phyloP scores from a whole-genome alignment of 2,329 filamentous ascomycete genomes.

The Myriosclerotinia curreyana region DNA sequence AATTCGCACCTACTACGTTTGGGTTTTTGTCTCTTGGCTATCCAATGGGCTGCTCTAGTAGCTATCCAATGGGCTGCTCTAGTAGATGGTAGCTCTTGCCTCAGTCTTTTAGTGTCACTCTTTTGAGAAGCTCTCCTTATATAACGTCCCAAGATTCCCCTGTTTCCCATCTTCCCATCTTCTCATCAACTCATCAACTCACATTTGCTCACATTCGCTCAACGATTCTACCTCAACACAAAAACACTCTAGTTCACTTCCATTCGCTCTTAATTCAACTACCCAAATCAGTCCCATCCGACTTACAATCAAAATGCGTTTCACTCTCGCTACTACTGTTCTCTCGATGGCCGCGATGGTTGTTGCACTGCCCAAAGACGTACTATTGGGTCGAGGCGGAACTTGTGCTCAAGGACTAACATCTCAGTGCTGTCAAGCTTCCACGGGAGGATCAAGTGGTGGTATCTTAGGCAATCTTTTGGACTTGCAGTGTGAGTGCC shows the following conservation, averaged over 20 bases:
- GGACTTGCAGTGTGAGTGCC: background rate
- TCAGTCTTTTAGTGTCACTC: background rate
- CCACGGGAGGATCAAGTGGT: background rate
- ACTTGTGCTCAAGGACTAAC: conserved; percentile 15
- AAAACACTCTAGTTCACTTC: background rate
- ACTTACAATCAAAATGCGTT: conserved; percentile 33
- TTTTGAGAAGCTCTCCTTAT: background rate
- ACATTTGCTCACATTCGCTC: conserved; percentile 16
- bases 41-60: background rate
- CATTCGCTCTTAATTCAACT: background rate
- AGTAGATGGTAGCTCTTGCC: background rate
- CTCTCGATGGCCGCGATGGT: conserved; percentile 31
- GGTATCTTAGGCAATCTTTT: background rate
- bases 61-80: background rate
- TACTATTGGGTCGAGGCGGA: conserved; percentile 12
- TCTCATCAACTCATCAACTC: conserved; percentile 1
- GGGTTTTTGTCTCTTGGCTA: background rate
- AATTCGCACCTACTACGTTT: background rate
- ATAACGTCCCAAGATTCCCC: background rate
- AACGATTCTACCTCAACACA: background rate
- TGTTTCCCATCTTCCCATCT: background rate
- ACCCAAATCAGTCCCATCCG: conserved; percentile 8
- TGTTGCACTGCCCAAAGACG: conserved; percentile 27
- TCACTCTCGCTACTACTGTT: conserved; percentile 28
- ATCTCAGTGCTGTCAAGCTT: conserved; percentile 22